phyloP scores from a whole-genome alignment of 768 basidiomycete genomes.

The Hericium erinaceus region DNA sequence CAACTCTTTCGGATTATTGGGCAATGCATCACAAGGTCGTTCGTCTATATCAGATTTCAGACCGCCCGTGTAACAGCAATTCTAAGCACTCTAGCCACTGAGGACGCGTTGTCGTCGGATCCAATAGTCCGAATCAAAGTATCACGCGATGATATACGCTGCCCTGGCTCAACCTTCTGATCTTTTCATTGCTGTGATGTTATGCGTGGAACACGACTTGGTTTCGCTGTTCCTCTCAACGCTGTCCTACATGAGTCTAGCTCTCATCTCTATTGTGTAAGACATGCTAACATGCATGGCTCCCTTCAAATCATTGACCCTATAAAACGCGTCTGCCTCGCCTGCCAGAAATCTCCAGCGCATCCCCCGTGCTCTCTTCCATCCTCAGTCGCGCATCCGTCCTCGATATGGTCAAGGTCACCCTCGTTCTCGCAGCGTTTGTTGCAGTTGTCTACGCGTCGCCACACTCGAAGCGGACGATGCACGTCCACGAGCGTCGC shows the following conservation, averaged over 20 bases:
- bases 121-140: background rate
- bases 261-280: no score
- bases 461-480: background rate
- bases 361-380: background rate
- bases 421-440: background rate
- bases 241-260: no score
- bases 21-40: no score
- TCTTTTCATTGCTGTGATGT: background rate
- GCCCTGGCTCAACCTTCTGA: background rate
- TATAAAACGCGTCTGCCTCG: background rate
- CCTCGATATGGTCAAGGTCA: background rate
- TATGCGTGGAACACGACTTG: background rate
- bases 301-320: background rate
- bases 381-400: background rate
- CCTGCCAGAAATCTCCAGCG: background rate
- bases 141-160: background rate
- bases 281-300: no score
- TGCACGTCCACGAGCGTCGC: constrained; percentile 1
- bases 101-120: background rate
- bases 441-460: background rate
- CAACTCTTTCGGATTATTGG: no score
- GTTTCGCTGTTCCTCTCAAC: background rate
- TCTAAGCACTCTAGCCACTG: no score
- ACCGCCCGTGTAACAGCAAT: no score
- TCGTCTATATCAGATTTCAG: no score